Evolutionary conservation across 148 eudicot genomes (phyloP).

Genomic region (Amaranthus palmeri): DNA sequence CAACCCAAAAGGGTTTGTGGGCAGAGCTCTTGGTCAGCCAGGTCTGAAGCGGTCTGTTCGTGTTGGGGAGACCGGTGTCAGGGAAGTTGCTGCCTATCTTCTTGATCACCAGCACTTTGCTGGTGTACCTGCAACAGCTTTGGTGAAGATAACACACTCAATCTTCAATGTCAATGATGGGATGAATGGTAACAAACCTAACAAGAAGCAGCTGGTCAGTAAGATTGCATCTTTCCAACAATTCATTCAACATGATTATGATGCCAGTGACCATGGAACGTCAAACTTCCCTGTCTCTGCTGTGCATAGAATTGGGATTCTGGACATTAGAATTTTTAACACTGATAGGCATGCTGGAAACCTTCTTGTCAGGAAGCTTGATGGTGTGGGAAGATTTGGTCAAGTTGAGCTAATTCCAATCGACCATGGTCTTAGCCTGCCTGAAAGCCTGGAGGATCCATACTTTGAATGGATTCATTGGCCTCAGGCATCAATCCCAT

Average conservation of each 20-base stretch:
- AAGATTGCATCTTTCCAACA: constrained; percentile 94
- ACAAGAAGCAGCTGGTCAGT: constrained; percentile 48
- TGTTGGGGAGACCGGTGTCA: constrained; percentile 89
- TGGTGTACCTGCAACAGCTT: constrained; percentile 79
- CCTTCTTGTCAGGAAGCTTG: constrained; percentile 81
- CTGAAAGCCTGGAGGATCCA: constrained; percentile 93
- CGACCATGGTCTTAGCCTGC: constrained; percentile 96
- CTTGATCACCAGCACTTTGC: constrained; percentile 79
- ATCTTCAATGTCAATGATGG: constrained; percentile 80
- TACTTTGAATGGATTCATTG: constrained; percentile 99
- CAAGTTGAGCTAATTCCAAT: constrained; percentile 91
- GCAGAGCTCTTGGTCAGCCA: constrained; percentile 91
- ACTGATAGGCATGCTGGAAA: constrained; percentile 96
- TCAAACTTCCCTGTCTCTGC: constrained; percentile 83
- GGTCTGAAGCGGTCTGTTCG: constrained; percentile 86
- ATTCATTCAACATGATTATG: constrained; percentile 83
- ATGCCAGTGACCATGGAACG: constrained; percentile 97
- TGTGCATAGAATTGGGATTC: constrained; percentile 91
- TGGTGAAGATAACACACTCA: constrained; percentile 90
- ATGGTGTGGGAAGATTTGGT: constrained; percentile 68
- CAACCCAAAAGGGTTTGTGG: constrained; percentile 96
- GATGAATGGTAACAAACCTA: constrained; percentile 57
- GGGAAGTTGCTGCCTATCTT: constrained; percentile 95
- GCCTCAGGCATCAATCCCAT: constrained; percentile 98
- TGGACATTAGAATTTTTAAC: constrained; percentile 87